phyloP scores from a whole-genome alignment of 176 grass and related monocot species.

The Carex kokanica region DNA sequence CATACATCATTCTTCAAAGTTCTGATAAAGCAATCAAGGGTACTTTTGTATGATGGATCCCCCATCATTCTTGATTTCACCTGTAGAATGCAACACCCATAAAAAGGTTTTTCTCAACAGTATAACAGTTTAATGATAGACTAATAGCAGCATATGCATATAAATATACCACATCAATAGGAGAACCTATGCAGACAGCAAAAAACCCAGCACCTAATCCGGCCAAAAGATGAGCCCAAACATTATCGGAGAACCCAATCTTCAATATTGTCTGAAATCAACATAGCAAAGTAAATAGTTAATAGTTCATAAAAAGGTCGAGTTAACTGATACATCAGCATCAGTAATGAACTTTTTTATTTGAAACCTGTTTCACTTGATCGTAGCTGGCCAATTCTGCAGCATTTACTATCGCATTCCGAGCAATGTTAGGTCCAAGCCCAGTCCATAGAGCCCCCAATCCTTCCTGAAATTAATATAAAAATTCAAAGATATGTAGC shows the following conservation, averaged over 20 bases:
- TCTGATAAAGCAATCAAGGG: conserved; percentile 79
- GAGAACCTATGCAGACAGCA: conserved; percentile 93
- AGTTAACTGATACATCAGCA: neutral
- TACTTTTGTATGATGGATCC: conserved; percentile 75
- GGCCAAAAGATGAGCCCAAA: conserved; percentile 93
- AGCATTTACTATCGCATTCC: conserved; percentile 91
- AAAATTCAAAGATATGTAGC: conserved; percentile 11
- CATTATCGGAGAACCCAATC: conserved; percentile 86
- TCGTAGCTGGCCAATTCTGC: conserved; percentile 92
- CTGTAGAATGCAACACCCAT: conserved; percentile 27
- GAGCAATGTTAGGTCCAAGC: conserved; percentile 85
- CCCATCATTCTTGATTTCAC: conserved; percentile 99
- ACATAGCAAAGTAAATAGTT: conserved; percentile 30
- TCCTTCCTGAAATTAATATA: conserved; percentile 62
- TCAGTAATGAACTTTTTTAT: neutral
- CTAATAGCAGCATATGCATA: neutral
- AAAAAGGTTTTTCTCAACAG: neutral
- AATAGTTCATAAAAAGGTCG: neutral
- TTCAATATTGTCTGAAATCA: conserved; percentile 66
- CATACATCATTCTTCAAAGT: conserved; percentile 88
- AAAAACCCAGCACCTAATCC: conserved; percentile 84
- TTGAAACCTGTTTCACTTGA: conserved; percentile 70
- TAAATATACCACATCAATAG: conserved; percentile 74
- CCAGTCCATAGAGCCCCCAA: conserved; percentile 81
- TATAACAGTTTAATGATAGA: neutral